A percentile compares a stretch with the other conserved stretches of the same genome.
Conservation (phyloP, 2,329 filamentous ascomycete genomes). For the Chaetothyriales sp. region DNA sequence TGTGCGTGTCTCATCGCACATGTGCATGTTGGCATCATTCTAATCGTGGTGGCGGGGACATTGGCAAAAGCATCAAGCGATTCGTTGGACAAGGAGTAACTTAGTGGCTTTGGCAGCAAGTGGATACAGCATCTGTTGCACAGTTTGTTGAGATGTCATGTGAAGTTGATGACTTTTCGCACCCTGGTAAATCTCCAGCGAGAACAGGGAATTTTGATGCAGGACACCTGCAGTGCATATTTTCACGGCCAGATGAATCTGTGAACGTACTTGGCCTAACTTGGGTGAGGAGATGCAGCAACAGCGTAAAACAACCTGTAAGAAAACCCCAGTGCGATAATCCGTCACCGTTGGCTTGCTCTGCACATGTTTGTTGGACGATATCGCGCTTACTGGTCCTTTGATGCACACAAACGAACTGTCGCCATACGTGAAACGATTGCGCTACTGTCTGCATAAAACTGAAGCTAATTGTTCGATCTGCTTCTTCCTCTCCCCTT, state of each 20-base stretch:
- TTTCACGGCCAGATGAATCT: neutral
- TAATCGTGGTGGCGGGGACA: neutral
- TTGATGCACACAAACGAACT: no score
- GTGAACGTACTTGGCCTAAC: neutral
- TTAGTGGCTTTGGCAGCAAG: neutral
- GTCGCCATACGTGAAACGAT: no score
- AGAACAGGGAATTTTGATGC: neutral
- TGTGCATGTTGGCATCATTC: neutral
- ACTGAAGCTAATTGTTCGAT: no score
- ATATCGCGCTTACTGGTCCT: no score
- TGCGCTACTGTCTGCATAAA: no score
- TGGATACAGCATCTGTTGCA: neutral
- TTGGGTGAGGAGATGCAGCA: neutral
- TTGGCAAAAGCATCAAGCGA: neutral
- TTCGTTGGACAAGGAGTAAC: neutral
- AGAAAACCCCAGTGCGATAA: neutral
- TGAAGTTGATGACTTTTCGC: neutral
- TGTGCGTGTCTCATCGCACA: neutral
- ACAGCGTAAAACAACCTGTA: neutral
- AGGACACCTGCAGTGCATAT: neutral
- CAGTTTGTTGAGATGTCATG: neutral
- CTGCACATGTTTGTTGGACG: no score
- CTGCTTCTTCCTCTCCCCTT: no score
- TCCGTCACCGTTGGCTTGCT: no score
- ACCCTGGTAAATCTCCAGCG: neutral